These are phyloP conservation scores for Puccinia polysora DNA, from an alignment of 1,284 basidiomycete species.

Conservation along the genomic window DNA sequence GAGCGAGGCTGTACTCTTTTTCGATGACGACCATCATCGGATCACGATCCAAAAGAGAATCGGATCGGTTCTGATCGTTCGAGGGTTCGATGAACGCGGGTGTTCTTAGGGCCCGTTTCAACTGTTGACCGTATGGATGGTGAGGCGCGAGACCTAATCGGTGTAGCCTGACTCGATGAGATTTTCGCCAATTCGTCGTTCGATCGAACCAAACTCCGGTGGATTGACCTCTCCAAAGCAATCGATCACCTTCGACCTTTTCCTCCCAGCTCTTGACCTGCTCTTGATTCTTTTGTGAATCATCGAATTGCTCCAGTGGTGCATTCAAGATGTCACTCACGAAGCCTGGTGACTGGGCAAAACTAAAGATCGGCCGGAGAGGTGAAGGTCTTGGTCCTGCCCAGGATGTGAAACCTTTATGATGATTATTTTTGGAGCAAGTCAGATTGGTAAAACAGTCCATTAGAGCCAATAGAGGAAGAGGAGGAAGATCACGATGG, in stretches of 20 bases:
- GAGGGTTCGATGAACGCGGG: not conserved
- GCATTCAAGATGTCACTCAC: slow-evolving; percentile 31
- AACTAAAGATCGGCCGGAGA: slow-evolving; percentile 34
- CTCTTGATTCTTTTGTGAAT: slow-evolving; percentile 18
- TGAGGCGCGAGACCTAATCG: slow-evolving; percentile 48
- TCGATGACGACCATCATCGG: slow-evolving; percentile 49
- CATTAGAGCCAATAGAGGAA: slow-evolving; percentile 50
- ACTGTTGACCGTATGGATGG: not conserved
- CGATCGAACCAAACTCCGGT: slow-evolving; percentile 54
- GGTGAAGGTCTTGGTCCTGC: slow-evolving; percentile 25
- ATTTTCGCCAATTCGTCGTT: slow-evolving; percentile 53
- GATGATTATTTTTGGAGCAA: not conserved
- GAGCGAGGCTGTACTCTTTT: slow-evolving; percentile 46
- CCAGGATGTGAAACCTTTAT: slow-evolving; percentile 37
- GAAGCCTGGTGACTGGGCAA: slow-evolving; percentile 32
- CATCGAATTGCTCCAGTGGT: slow-evolving; percentile 37
- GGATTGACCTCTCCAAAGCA: slow-evolving; percentile 56
- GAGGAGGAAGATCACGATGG: too few relatives aligned
- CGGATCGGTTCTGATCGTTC: too few relatives aligned
- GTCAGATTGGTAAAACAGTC: slow-evolving; percentile 50
- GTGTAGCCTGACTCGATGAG: slow-evolving; percentile 54
- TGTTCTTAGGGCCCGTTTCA: slow-evolving; percentile 8
- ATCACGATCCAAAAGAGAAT: too few relatives aligned
- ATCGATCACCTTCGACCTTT: slow-evolving; percentile 53
- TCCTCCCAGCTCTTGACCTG: slow-evolving; percentile 50